Conservation (phyloP, 1,284 basidiomycete species). For the Termitomyces sp. region DNA sequence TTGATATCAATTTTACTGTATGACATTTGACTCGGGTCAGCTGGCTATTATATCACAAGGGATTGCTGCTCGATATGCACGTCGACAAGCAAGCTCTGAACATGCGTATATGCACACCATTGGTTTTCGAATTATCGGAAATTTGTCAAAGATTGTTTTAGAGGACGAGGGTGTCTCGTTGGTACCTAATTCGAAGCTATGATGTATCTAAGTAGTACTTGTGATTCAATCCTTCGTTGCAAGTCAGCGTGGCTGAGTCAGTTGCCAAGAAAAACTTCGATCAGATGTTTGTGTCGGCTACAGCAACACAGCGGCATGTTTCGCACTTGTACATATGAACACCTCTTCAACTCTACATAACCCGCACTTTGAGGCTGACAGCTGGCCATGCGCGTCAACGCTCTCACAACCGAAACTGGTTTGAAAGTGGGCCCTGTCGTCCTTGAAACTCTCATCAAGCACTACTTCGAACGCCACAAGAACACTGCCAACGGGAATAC, state of each 20-base stretch:
- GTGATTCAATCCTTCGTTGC: not conserved
- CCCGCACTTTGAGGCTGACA: not conserved
- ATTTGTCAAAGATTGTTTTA: slow-evolving; percentile 55
- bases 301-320: not conserved
- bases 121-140: slow-evolving; percentile 63
- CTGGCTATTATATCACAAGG: slow-evolving; percentile 88
- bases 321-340: not conserved
- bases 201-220: slow-evolving; percentile 1
- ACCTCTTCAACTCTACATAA: not conserved
- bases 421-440: slow-evolving; percentile 70
- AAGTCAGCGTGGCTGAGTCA: not conserved
- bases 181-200: slow-evolving; percentile 34
- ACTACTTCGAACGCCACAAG: slow-evolving; percentile 69
- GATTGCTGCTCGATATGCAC: slow-evolving; percentile 84
- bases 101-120: slow-evolving; percentile 52
- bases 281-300: not conserved
- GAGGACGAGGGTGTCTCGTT: slow-evolving; percentile 46
- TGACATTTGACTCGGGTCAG: slow-evolving; percentile 32
- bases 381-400: slow-evolving; percentile 32
- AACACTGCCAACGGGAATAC: slow-evolving; percentile 34
- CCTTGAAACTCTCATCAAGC: slow-evolving; percentile 75
- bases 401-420: slow-evolving; percentile 57
- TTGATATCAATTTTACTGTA: slow-evolving; percentile 8
- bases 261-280: not conserved
- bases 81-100: slow-evolving; percentile 85